Conservation (phyloP, 2,329 filamentous ascomycete species). For the Aspergillus sp. region DNA sequence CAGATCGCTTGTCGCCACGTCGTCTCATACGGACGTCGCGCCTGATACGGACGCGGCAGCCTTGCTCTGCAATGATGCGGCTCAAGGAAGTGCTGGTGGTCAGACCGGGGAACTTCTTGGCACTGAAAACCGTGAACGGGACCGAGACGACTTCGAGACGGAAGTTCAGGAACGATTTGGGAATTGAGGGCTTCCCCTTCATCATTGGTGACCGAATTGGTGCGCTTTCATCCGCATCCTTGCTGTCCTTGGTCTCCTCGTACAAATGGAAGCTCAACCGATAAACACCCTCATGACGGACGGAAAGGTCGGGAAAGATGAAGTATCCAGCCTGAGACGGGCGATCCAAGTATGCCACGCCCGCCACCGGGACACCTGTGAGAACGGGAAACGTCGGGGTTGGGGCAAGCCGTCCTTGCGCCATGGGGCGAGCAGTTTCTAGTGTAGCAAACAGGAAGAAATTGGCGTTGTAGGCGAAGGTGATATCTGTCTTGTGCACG, state of each 20-base stretch:
- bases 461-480: slow-evolving; percentile 91
- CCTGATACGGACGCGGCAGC: slow-evolving; percentile 91
- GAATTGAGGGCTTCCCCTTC: slow-evolving; percentile 41
- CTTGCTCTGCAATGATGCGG: slow-evolving; percentile 90
- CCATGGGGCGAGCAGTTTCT: slow-evolving; percentile 80
- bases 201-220: slow-evolving; percentile 39
- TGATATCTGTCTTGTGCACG: slow-evolving; percentile 68
- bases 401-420: slow-evolving; percentile 72
- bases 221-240: slow-evolving; percentile 68
- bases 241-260: slow-evolving; percentile 84
- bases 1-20: slow-evolving; percentile 68
- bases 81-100: slow-evolving; percentile 86
- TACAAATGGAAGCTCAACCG: slow-evolving; percentile 89
- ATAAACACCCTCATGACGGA: slow-evolving; percentile 92
- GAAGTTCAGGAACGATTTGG: slow-evolving; percentile 70
- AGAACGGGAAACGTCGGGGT: slow-evolving; percentile 76
- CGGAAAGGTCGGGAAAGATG: slow-evolving; percentile 94
- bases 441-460: slow-evolving; percentile 96
- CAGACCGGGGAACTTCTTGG: slow-evolving; percentile 96
- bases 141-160: slow-evolving; percentile 86
- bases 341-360: slow-evolving; percentile 92
- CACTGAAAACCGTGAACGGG: slow-evolving; percentile 87
- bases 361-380: slow-evolving; percentile 91
- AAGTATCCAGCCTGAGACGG: slow-evolving; percentile 83
- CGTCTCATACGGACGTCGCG: slow-evolving; percentile 92